These are phyloP conservation scores for Saturnispora besseyi DNA, from an alignment of 805 yeast genomes.

Conservation along the genomic window DNA sequence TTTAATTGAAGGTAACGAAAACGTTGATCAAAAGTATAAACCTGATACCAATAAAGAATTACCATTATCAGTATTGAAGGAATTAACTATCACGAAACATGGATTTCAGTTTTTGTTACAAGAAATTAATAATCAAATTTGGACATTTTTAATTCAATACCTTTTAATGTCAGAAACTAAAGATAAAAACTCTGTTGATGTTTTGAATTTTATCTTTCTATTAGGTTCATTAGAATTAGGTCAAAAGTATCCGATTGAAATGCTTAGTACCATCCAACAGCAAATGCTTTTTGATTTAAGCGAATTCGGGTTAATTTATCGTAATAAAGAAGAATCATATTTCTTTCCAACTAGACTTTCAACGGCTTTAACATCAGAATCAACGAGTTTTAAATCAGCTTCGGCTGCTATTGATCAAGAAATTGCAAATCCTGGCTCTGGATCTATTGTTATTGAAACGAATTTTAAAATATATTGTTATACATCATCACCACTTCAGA, in stretches of 20 bases:
- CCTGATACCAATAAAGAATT: constrained; percentile 15
- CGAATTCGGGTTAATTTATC: constrained; percentile 84
- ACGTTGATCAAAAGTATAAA: constrained; percentile 13
- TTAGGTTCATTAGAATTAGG: constrained; percentile 90
- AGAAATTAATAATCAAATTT: constrained; percentile 87
- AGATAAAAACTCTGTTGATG: constrained; percentile 94
- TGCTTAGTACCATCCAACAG: constrained; percentile 70
- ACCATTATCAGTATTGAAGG: constrained; percentile 17
- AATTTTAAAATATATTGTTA: constrained; percentile 90
- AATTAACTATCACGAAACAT: constrained; percentile 68
- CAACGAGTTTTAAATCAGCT: constrained; percentile 61
- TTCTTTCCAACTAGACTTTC: constrained; percentile 91
- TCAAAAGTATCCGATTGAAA: constrained; percentile 64
- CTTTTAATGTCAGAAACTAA: constrained; percentile 73
- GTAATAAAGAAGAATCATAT: constrained; percentile 38
- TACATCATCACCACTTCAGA: constrained; percentile 89
- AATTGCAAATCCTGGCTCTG: constrained; percentile 34
- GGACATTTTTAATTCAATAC: constrained; percentile 87
- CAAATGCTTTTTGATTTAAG: constrained; percentile 82
- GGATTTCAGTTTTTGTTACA: constrained; percentile 94
- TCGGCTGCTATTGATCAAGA: constrained; percentile 69
- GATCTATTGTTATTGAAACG: constrained; percentile 84
- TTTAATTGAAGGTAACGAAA: constrained; percentile 20
- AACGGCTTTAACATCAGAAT: constrained; percentile 80
- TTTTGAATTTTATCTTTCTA: constrained; percentile 85